Evolutionary conservation across 805 yeast genomes (phyloP), one percentile per base, ranked within the genome.

Genomic region (Priceomyces carsonii): DNA sequence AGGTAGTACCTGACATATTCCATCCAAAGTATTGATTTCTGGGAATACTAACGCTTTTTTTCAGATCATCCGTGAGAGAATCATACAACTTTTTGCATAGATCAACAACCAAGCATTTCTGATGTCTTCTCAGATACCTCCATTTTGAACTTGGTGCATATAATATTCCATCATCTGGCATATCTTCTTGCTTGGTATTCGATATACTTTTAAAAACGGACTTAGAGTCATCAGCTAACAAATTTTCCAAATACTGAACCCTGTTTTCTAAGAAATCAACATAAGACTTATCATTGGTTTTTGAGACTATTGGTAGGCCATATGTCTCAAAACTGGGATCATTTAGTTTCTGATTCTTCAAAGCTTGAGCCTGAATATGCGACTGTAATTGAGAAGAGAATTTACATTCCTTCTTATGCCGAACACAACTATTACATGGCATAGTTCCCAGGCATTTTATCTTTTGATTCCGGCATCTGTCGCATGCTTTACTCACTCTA

Each of bases 21-120:
- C 85, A 80, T 10, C 82, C 84, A 46, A 75, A 80, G 33, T 68
- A 73, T 48, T 80, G 82, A n/a, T 69, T 60, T 29, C 84, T 54
- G 4, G 84, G 84, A n/a, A 73, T 41, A 8, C 56, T 47, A 9
- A 77, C 61, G 10, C 58, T 49, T 15, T 53, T 44, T 30, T 57
- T 55, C 37, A 59, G 55, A 12, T 63, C 61, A 5, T 55, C 55
- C 6, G 59, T 44, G 7, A 77, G 56, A 23, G 61, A 43, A 8
- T 57, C 44, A 39, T 55, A 55, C 38, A 66, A 42, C 8, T 57
- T 41, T 14, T 46, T 38, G 17, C 75, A 73, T 27, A 75, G 46
- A 33, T 66, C 69, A 14, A 45, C 51, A 5, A 73, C 63, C 18
- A 75, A 40, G 6, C 66, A 44, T 37, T 65, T 66, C 37, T 73